Evolutionary conservation across 768 basidiomycete species (phyloP), one percentile per base, ranked within the genome.

Genomic region (Amanita molliuscula): DNA sequence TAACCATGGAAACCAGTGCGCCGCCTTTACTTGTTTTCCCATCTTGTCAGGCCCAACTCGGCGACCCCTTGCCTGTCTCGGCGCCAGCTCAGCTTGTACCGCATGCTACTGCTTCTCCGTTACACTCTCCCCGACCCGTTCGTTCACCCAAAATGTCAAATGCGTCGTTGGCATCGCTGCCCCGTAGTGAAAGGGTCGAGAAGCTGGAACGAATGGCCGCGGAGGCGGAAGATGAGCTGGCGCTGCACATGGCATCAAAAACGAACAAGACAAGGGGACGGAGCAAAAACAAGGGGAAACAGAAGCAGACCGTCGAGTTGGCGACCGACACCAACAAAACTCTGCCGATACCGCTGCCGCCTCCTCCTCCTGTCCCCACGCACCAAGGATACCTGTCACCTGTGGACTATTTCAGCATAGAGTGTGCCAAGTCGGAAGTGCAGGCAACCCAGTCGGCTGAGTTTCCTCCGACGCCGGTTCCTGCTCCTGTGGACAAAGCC

Each of bases 121-220:
- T 82, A 2, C 69, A 77, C 53, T 85, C 84, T 0, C 86, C 88
- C 3, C 77, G 82, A 6, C 86, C 87, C 0, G 67, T 82, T 46
- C 71, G 77, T 15, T 84, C 83, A 0, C 84, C 84, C 5, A 83
- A 82, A 55, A 60, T 71, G 28, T 63, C 65, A 33, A 61, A 66
- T 18, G 60, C 62, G 8, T 62, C 69, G 1, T 47, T 73, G 20
- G 60, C 62, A 13, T 62, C 69, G 2, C 46, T 73, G 20, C 59
- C 67, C 26, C 78, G 72, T 66, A 77, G 76, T 57, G 74, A 78
- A 51, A 64, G 78, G n/a, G 84, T 90, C 6, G 77, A 78, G 52
- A 69, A 74, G 53, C 69, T 90, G 47, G 88, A 90, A 65, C 72
- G 75, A 61, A 79, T 91, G 71, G 87, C 83, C 0, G 82, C 78